These are phyloP conservation scores for Phalaenopsis aphrodite DNA, from an alignment of 106 monocot genomes.

Conservation along the genomic window DNA sequence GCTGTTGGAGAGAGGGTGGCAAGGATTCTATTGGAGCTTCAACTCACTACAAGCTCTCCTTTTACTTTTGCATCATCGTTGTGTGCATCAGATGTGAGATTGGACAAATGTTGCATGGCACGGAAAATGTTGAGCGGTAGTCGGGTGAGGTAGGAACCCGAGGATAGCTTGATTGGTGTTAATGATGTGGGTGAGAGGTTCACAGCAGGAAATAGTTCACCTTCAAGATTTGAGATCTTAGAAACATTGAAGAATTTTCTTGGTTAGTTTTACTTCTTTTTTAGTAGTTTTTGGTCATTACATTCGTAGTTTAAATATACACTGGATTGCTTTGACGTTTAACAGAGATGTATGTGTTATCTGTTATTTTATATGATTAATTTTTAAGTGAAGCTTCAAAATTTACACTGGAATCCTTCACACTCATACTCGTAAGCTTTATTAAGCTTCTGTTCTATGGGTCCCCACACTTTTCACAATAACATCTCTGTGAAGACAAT, in stretches of 20 bases:
- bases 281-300: background rate
- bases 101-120: slow-evolving; percentile 32
- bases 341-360: too few relatives aligned
- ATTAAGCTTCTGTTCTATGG: too few relatives aligned
- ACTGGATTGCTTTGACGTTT: too few relatives aligned
- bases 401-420: too few relatives aligned
- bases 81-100: slow-evolving; percentile 44
- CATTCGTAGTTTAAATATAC: too few relatives aligned
- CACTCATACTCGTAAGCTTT: too few relatives aligned
- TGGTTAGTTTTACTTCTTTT: background rate
- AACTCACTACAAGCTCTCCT: slow-evolving; percentile 38
- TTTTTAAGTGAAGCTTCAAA: too few relatives aligned
- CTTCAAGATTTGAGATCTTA: slow-evolving; percentile 21
- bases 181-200: slow-evolving; percentile 28
- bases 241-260: slow-evolving; percentile 18
- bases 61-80: slow-evolving; percentile 47
- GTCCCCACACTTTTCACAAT: too few relatives aligned
- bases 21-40: slow-evolving; percentile 33
- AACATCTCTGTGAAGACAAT: too few relatives aligned
- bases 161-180: slow-evolving; percentile 31
- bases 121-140: slow-evolving; percentile 31
- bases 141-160: slow-evolving; percentile 38
- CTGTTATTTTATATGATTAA: too few relatives aligned
- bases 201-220: slow-evolving; percentile 34
- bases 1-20: slow-evolving; percentile 34